Evolutionary conservation across 140 eudicot genomes (phyloP).

Genomic region (Cichorium intybus): DNA sequence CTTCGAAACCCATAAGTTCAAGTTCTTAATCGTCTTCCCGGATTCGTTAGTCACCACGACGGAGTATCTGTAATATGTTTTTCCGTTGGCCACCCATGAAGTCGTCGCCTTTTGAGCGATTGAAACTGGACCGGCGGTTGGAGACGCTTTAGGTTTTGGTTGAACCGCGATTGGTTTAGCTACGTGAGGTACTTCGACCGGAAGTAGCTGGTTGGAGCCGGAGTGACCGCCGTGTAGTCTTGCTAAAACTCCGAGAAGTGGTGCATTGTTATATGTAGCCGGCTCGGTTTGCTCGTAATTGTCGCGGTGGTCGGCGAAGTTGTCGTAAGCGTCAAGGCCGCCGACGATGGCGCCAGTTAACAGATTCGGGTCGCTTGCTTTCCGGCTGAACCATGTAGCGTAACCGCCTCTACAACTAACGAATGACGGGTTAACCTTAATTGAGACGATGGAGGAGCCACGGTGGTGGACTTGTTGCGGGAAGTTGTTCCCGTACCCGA

Average conservation of each 20-base stretch:
- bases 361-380: constrained; percentile 73
- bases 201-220: constrained; percentile 72
- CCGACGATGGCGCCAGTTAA: constrained; percentile 91
- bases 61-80: constrained; percentile 75
- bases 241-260: constrained; percentile 78
- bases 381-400: constrained; percentile 72
- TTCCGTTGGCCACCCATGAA: constrained; percentile 71
- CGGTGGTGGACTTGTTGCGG: constrained; percentile 91
- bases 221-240: constrained; percentile 57
- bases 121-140: constrained; percentile 56
- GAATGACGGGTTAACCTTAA: too few relatives aligned
- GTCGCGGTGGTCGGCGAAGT: constrained; percentile 81
- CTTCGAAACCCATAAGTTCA: constrained; percentile 60
- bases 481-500: constrained; percentile 86
- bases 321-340: constrained; percentile 90
- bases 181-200: constrained; percentile 59
- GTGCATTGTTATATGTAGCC: too few relatives aligned
- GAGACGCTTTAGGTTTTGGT: constrained; percentile 35
- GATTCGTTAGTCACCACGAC: constrained; percentile 75
- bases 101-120: constrained; percentile 56
- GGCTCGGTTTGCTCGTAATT: constrained; percentile 89
- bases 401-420: constrained; percentile 93
- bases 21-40: constrained; percentile 51
- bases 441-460: constrained; percentile 86
- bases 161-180: constrained; percentile 34